Percentiles rank a stretch among this genome's conserved stretches.
Conservation (phyloP, 2,329 filamentous ascomycete species). For the Arthrobotrys sinensis region DNA sequence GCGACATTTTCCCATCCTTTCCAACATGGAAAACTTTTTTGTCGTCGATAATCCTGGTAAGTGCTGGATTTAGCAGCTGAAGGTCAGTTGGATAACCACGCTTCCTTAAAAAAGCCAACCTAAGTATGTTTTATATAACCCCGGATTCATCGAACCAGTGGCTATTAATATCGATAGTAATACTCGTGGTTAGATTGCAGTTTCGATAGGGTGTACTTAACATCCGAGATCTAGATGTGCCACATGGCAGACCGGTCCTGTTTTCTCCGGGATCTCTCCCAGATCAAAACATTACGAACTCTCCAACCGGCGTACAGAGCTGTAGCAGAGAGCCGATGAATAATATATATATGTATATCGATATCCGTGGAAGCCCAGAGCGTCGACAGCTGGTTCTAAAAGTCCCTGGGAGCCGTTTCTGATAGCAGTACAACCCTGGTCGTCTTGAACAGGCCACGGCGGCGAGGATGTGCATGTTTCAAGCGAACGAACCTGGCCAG, state of each 20-base stretch:
- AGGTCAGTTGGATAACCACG: neutral
- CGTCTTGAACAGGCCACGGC: constrained; percentile 22
- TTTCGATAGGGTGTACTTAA: no score
- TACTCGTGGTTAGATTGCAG: neutral
- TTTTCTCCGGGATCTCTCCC: no score
- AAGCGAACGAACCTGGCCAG: constrained; percentile 23
- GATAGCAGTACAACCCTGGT: neutral
- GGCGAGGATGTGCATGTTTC: constrained; percentile 46
- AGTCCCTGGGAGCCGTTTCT: neutral
- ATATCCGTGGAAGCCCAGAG: neutral
- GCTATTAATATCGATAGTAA: constrained; percentile 6
- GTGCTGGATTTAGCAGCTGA: constrained; percentile 6
- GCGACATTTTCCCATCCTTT: neutral
- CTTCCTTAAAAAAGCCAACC: no score
- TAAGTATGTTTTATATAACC: neutral
- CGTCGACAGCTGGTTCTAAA: neutral
- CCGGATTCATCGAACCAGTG: neutral
- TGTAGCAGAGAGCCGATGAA: no score
- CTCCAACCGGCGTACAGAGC: no score
- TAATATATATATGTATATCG: no score
- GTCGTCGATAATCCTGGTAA: neutral
- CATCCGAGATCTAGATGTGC: no score
- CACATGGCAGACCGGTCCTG: no score
- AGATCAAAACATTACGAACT: no score
- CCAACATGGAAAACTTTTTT: constrained; percentile 7